phyloP scores from a whole-genome alignment of 208 protist species.

The Crithidia expoeki region DNA sequence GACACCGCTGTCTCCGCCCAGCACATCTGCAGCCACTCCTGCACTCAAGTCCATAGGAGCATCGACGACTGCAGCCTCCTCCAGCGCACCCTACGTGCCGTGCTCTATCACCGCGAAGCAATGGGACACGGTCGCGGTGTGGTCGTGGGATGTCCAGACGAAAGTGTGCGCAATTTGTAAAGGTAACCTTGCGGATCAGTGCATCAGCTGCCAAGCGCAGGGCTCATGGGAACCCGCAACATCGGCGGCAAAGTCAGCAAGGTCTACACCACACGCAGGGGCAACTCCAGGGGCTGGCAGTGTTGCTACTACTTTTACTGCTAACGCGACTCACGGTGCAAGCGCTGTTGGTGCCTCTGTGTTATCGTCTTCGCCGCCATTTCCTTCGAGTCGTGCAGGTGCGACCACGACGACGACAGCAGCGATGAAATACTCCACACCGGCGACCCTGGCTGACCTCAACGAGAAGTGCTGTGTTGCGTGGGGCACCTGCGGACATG shows the following conservation, averaged over 20 bases:
- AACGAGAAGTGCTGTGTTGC: slow-evolving; percentile 67
- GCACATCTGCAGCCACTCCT: neutral
- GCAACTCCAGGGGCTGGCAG: neutral
- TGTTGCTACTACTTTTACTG: neutral
- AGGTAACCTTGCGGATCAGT: slow-evolving; percentile 96
- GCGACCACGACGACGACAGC: neutral
- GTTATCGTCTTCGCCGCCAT: too few species aligned
- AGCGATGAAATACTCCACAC: neutral
- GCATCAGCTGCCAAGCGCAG: slow-evolving; percentile 95
- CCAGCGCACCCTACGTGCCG: slow-evolving; percentile 2
- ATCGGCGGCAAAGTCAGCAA: neutral
- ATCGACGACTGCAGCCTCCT: neutral
- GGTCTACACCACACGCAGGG: neutral
- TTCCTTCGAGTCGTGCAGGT: neutral
- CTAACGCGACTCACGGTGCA: neutral
- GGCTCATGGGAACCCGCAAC: neutral
- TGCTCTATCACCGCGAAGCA: slow-evolving; percentile 84
- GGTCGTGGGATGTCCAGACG: slow-evolving; percentile 95
- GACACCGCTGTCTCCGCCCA: neutral
- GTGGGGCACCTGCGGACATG: slow-evolving; percentile 85
- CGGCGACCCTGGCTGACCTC: slow-evolving; percentile 17
- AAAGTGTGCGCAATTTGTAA: slow-evolving; percentile 98
- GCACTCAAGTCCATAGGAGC: neutral
- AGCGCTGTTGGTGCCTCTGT: too few species aligned
- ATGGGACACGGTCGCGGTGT: slow-evolving; percentile 97